phyloP scores from a whole-genome alignment of 768 basidiomycete genomes.

The Amanita inopinata region DNA sequence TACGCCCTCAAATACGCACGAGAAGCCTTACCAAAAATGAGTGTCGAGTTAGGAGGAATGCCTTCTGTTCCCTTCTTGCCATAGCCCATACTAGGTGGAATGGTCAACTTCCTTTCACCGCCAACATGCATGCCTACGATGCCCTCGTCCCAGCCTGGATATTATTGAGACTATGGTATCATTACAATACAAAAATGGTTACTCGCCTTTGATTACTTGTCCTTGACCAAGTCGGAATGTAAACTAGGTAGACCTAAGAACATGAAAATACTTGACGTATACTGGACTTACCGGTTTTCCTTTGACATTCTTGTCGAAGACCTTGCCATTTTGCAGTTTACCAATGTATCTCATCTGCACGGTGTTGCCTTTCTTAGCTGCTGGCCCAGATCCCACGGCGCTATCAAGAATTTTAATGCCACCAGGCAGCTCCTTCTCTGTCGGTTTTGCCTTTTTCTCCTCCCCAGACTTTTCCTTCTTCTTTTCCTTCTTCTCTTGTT shows the following conservation, averaged over 20 bases:
- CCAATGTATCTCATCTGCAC: conserved; percentile 90
- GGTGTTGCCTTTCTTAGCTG: conserved; percentile 77
- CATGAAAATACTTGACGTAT: not conserved
- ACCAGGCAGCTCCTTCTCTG: conserved; percentile 43
- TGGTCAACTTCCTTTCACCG: conserved; percentile 74
- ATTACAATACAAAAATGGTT: not conserved
- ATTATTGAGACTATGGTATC: conserved; percentile 1
- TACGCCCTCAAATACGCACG: not conserved
- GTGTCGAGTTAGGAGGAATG: conserved; percentile 76
- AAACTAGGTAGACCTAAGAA: conserved; percentile 34
- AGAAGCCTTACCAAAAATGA: conserved; percentile 61
- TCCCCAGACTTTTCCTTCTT: conserved; percentile 25
- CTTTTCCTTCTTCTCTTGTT: conserved; percentile 19
- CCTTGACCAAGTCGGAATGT: conserved; percentile 74
- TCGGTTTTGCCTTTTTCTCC: conserved; percentile 20
- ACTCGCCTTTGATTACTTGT: conserved; percentile 83
- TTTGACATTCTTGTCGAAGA: conserved; percentile 74
- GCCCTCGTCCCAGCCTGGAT: conserved; percentile 81
- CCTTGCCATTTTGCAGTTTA: conserved; percentile 65
- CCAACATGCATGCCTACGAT: conserved; percentile 86
- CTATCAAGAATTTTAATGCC: conserved; percentile 73
- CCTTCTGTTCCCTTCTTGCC: conserved; percentile 48
- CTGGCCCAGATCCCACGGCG: conserved; percentile 74
- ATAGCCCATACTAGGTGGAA: conserved; percentile 64
- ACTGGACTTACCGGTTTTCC: conserved; percentile 68